phyloP scores from a whole-genome alignment of 306 rosid species.

The Trifolium fragiferum region DNA sequence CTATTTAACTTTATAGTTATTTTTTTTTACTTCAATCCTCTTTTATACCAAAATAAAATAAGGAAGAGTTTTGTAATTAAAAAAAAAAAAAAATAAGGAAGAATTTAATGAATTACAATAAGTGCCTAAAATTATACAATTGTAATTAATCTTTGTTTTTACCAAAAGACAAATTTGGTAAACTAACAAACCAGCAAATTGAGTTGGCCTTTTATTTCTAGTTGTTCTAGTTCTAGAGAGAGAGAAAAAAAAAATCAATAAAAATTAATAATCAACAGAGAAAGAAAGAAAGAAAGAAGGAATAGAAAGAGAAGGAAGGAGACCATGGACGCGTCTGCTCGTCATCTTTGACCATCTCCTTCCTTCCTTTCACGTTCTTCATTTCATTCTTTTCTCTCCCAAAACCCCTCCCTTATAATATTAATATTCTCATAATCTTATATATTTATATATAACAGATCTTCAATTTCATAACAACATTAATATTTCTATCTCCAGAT shows the following conservation, averaged over 20 bases:
- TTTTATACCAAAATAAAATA: too few species aligned
- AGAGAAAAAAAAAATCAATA: background rate
- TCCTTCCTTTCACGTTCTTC: background rate
- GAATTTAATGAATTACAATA: too few species aligned
- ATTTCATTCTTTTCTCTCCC: background rate
- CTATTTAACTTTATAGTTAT: too few species aligned
- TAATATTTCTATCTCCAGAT: too few species aligned
- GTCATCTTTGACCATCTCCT: slow-evolving; percentile 46
- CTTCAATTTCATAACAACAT: too few species aligned
- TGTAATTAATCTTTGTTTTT: too few species aligned
- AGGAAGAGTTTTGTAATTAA: too few species aligned
- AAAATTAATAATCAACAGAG: background rate
- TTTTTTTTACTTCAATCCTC: too few species aligned
- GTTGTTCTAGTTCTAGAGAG: background rate
- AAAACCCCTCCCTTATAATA: slow-evolving; percentile 9
- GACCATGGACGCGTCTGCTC: slow-evolving; percentile 26
- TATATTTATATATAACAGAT: too few species aligned
- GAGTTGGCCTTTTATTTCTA: background rate
- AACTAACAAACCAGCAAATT: slow-evolving; percentile 1
- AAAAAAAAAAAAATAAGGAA: too few species aligned
- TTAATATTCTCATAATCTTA: background rate
- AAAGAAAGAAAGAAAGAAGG: background rate
- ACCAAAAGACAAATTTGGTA: slow-evolving; percentile 21
- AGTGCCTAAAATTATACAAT: too few species aligned
- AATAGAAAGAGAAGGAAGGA: background rate